Percentiles rank a stretch among this genome's conserved stretches.
phyloP scores from a whole-genome alignment of 495 filamentous ascomycete species.

The Aspergillus ostianus region DNA sequence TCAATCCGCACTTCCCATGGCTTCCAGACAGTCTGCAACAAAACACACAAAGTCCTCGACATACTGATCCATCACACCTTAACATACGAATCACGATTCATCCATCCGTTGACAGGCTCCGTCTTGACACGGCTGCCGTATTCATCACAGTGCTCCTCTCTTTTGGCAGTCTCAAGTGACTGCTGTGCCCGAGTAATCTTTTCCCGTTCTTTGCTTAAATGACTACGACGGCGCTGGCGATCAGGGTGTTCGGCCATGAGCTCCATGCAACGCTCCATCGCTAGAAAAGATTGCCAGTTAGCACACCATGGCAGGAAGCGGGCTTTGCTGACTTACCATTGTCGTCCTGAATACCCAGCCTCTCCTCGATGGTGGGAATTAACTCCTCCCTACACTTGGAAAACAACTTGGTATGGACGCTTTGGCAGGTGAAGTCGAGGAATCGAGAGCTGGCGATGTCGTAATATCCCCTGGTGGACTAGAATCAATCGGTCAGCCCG shows the following conservation, averaged over 20 bases:
- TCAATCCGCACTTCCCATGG: not conserved
- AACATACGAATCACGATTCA: not conserved
- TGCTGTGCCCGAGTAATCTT: conserved; percentile 46
- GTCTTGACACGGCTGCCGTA: not conserved
- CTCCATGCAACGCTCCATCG: conserved; percentile 34
- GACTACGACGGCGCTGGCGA: conserved; percentile 36
- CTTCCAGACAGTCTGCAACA: not conserved
- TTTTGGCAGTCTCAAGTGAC: conserved; percentile 32
- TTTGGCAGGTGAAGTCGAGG: conserved; percentile 47
- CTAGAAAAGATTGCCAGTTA: conserved; percentile 19
- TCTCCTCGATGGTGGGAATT: conserved; percentile 28
- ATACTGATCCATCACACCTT: not conserved
- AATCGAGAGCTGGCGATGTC: conserved; percentile 50
- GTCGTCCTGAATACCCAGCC: conserved; percentile 33
- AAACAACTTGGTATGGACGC: conserved; percentile 48
- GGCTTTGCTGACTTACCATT: conserved; percentile 32
- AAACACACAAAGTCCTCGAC: not conserved
- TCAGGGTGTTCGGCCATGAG: conserved; percentile 53
- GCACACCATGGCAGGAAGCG: not conserved
- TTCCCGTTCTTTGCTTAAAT: conserved; percentile 40
- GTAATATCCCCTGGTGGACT: conserved; percentile 53
- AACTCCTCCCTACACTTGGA: conserved; percentile 39
- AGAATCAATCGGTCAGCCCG: conserved; percentile 5
- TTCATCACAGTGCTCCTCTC: conserved; percentile 3
- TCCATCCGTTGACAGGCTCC: not conserved